Base-by-base conservation (phyloP, 176 grass and related monocot genomes). In the Panicum miliaceum region DNA sequence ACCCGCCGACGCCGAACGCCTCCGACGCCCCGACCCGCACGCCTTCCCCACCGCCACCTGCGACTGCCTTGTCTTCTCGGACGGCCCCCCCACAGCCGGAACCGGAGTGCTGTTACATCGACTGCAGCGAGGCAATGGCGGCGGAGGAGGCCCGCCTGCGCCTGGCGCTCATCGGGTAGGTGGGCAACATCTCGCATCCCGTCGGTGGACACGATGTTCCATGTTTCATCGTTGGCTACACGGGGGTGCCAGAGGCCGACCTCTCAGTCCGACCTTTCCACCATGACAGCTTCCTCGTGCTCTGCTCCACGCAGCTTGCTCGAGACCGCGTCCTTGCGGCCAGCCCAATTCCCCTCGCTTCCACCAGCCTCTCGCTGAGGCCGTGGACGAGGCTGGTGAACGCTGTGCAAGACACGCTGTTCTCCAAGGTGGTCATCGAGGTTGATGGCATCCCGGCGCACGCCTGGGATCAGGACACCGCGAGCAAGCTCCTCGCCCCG, bases 271-370 rank as follows among this genome's bases (percentile, higher is more conserved):
- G 3, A 0, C 13, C 47, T 3, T 16, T 50, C 12, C 13, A 0
- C 13, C 47, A 12, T 1, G 47, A 14, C 3, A 50, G 1, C 47
- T 50, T 50, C 14, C 0, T 50, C 3, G 13, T 50, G 3, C 0
- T 16, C 3, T 48, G 47, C 12, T 1, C 47, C 13, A 4, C 12
- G 0, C 1, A 4, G 47, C 0, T 2, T 0, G 47, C 3, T 0
- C 13, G 13, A 0, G 47, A 50, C 13, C 47, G 13, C 2, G 3
- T 50, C 0, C 47, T 50, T 13, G 47, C 13, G 0, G 12, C 13
- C 14, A 16, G 13, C 3, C 12, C 13, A 0, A 5, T 27, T 8
- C 61, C 27, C 1, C 2, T 27, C 13, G 27, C 4, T 2, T 7
- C 8, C 22, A 58, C 56, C 22, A n/a, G 0, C 6, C 20, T 58